Base-by-base conservation (phyloP, 2,329 filamentous ascomycete genomes). In the Xylariaceae sp. region DNA sequence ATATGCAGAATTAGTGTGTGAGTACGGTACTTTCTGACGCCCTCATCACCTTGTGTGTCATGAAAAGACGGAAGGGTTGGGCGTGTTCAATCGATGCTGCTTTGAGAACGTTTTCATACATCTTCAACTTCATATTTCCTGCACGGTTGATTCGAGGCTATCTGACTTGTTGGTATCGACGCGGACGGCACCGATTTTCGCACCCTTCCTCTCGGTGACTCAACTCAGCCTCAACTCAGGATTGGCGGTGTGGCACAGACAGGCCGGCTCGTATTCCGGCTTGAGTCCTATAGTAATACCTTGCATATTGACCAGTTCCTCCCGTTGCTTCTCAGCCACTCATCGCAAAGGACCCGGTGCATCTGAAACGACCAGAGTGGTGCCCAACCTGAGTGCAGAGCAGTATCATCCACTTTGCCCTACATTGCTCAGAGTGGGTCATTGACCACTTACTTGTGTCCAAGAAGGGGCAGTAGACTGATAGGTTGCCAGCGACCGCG, bases 361-460 rank as follows among this genome's bases (percentile, higher is more conserved):
- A 44, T 47, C 51, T 55, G 51, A 56, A 56, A 55, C 55, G 47
- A 44, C 47, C 21, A 24, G 6, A 46, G 36, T 51, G 43, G 46
- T 52, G 52, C 44, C 49, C 52, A 50, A 50, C 46, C 44, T 43
- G 41, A 51, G n/a, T 46, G 44, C 45, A 49, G 44, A 47, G 44
- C 43, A 45, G 31, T 28, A 18, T 48, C 49, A 45, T 38, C 52
- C 50, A 52, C 50, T 44, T 41, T 40, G 44, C 45, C 44, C 43
- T 47, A 56, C 53, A 50, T 57, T 53, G 46, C 47, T 50, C 40
- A 34, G 37, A 34, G 51, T 52, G 47, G 53, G 48, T 43, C 34
- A 27, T 40, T 43, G 38, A 24, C 21, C 11, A 24, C 7, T 7
- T 43, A 41, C 44, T 41, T 49, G 51, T 36, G 41, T 46, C 46